Evolutionary conservation across 805 yeast genomes (phyloP), one percentile per base, ranked within the genome.

Genomic region (Kodamaea neixiangensis): DNA sequence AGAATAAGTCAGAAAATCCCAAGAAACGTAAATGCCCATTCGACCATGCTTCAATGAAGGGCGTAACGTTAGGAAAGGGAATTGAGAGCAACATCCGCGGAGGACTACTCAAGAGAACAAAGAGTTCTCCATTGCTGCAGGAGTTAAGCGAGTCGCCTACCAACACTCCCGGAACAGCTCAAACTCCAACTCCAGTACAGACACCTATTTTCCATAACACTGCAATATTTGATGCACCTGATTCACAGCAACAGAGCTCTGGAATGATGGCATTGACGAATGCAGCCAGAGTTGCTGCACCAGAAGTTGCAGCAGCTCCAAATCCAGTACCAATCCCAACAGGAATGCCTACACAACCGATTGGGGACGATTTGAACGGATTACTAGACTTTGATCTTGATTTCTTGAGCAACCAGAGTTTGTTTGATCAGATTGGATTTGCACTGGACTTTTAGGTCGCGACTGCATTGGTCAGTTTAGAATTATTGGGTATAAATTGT

Each of bases 21-120:
- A 50, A 48, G 33, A 61, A 62, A 29, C 57, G 67, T n/a, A 65
- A 61, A 50, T 70, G 73, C 56, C 74, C 74, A 11, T 61, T 68
- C 54, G 68, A 66, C 46, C 72, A 69, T 53, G 54, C 54, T 11
- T 43, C 48, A 6, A 40, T 40, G 29, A 29, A 38, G 15, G 46
- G 45, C 25, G 18, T 48, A 11, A 46, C 44, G 11, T 22, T 48
- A 3, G 48, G 52, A 10, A 53, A 53, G 42, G 59, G 51, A 7
- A 50, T 58, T 10, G 65, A 61, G 40, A 62, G 64, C 43, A 62
- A 61, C 43, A 49, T 59, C 13, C 44, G 64, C 35, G 60, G 59
- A 2, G 53, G 46, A 13, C 10, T 38, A 7, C 42, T 42, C 35
- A 42, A 42, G 45, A 22, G 45, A 15, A 34, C 47, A 3, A 35